Base-by-base conservation (phyloP, 495 filamentous ascomycete species). In the Aspergillus cristatus region DNA sequence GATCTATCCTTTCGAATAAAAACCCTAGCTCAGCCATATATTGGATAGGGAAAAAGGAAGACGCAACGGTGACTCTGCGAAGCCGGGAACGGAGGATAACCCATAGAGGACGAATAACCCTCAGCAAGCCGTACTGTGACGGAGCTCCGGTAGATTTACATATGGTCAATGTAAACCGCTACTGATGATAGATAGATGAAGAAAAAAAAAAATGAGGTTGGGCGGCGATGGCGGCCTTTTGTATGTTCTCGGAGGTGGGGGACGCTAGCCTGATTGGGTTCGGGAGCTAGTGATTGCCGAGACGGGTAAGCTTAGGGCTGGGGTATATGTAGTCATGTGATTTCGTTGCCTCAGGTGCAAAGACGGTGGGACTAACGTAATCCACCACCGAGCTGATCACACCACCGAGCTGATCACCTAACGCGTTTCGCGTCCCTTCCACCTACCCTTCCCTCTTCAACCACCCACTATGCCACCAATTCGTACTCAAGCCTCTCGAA, bases 51-150 rank as follows among this genome's bases (percentile, higher is more conserved):
- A 65, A 60, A 68, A 67, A 67, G 63, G 57, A 55, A 55, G 51
- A 60, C 62, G 54, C 50, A 45, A 30, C 40, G 8, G 38, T 60
- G 48, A 34, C 41, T 69, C 62, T 69, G 28, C 55, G 52, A 54
- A 53, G 65, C 63, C 50, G 65, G 65, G 65, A 69, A 69, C 65
- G 65, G 65, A 69, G 48, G 62, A 43, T 66, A 63, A 67, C 57
- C 65, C 63, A 67, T 55, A 43, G 48, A 51, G 50, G 43, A 55
- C 46, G 58, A 50, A 65, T 64, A 69, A 61, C 62, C 63, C 65
- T 69, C 65, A 69, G 65, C 65, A 53, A 66, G 65, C 62, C 60
- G 54, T 50, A 46, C 42, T 34, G 33, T 60, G 41, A 54, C 54
- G 60, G 62, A 69, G 63, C 65, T 60, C 57, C 57, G 50, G 44